Evolutionary conservation across 2,329 filamentous ascomycete genomes (phyloP), one percentile per base, ranked within the genome.

Genomic region (Diaporthe eres): DNA sequence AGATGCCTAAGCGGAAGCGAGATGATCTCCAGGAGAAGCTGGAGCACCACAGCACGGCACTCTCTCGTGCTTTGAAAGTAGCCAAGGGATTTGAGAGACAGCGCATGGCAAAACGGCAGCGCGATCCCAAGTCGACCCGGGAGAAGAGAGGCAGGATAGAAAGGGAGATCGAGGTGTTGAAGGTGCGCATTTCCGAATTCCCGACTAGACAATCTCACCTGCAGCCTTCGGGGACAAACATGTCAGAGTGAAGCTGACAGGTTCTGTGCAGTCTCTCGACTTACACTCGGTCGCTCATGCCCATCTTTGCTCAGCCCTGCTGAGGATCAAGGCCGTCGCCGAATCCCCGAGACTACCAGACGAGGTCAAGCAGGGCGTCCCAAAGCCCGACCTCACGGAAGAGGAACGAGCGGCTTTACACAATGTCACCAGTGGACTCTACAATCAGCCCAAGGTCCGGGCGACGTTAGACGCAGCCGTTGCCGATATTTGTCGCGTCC

Each of bases 51-150:
- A 87, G 89, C 78, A 91, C 90, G 81, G 88, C 92, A 49, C 86
- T 96, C 12, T 88, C 89, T 77, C 89, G 91, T 75, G 93, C 92
- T 0, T 87, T 96, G 76, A 95, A 95, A 83, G 87, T 88, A 15
- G 93, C 92, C 74, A 95, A 94, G 81, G 92, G 92, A 63, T 93
- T 95, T 81, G 94, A 96, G 86, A 89, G 94, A 61, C 94, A 96
- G 84, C 94, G 95, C 78, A 88, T 94, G 76, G 89, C 92, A 77
- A 93, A 91, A 82, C 86, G 88, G 57, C 83, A 90, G 19, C 87
- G 84, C 68, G 89, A 90, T 39, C 84, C 85, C 71, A 87, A 85
- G 71, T 79, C 85, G 22, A 81, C 83, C 2, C 78, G 84, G 12
- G 88, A 88, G 60, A 91, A 92, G 80, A 85, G 90, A 31, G 85